Conservation (phyloP, 768 basidiomycete species). For the Pleurotus cornucopiae region DNA sequence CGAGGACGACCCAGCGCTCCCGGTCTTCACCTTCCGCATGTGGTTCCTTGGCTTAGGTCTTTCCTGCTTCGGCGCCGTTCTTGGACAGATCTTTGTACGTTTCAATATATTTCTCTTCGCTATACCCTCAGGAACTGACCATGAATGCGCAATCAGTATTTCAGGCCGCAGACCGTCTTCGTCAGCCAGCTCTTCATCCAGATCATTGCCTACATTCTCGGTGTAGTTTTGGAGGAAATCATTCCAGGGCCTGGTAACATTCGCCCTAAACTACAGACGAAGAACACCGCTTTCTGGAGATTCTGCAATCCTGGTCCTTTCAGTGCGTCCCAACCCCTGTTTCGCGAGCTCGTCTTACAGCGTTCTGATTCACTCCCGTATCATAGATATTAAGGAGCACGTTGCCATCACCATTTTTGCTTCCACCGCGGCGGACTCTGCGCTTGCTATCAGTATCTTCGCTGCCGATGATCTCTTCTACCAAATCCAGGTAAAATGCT, state of each 20-base stretch:
- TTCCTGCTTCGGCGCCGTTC: conserved; percentile 51
- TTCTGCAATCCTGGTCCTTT: conserved; percentile 62
- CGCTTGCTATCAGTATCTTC: conserved; percentile 55
- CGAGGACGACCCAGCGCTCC: conserved; percentile 48
- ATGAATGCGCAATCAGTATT: conserved; percentile 32
- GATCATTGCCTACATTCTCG: conserved; percentile 49
- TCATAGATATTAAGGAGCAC: conserved; percentile 49
- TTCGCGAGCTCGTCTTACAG: no score
- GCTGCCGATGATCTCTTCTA: conserved; percentile 50
- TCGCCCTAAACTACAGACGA: conserved; percentile 22
- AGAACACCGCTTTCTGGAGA: conserved; percentile 39
- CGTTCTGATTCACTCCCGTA: not conserved
- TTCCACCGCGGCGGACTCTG: conserved; percentile 54
- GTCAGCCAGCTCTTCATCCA: conserved; percentile 49
- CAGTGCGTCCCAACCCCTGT: conserved; percentile 32
- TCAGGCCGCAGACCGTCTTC: conserved; percentile 46
- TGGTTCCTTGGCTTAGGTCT: conserved; percentile 53
- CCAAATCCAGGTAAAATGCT: conserved; percentile 28
- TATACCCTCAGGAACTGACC: no score
- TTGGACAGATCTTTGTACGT: conserved; percentile 45
- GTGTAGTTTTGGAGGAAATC: conserved; percentile 37
- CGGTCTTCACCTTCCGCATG: conserved; percentile 50
- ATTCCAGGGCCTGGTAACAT: conserved; percentile 30
- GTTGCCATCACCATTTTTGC: conserved; percentile 60
- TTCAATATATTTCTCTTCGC: no score